Percentiles rank a stretch among this genome's conserved stretches.
Conservation (phyloP, 108 stramenopile genomes). For the Nannochloropsis gaditana region DNA sequence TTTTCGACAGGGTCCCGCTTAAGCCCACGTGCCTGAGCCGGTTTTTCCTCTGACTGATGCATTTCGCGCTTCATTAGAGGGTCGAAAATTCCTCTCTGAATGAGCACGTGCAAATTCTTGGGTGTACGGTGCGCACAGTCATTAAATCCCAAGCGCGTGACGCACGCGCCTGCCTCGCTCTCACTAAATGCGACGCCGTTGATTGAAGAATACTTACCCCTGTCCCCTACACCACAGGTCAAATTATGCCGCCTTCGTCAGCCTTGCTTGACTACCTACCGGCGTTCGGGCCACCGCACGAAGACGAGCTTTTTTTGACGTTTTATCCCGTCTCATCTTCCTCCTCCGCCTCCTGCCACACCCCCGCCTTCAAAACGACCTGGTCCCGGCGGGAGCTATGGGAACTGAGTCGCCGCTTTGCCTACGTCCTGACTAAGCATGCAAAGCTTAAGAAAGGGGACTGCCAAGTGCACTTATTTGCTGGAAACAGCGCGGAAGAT, state of each 20-base stretch:
- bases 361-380: neutral
- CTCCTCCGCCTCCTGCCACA: neutral
- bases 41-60: too few species aligned
- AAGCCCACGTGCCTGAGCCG: too few species aligned
- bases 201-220: too few species aligned
- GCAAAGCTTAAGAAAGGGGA: constrained; percentile 4
- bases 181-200: too few species aligned
- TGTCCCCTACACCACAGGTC: too few species aligned
- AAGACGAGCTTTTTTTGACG: constrained; percentile 13
- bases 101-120: too few species aligned
- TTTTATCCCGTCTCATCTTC: neutral
- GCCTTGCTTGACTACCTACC: neutral
- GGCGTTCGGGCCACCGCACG: neutral
- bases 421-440: neutral
- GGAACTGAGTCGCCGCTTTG: neutral
- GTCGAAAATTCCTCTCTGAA: too few species aligned
- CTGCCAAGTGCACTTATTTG: constrained; percentile 25
- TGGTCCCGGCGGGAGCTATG: constrained; percentile 2
- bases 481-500: constrained; percentile 30
- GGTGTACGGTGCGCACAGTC: too few species aligned
- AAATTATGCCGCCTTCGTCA: neutral
- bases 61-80: too few species aligned
- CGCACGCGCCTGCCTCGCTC: too few species aligned
- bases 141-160: too few species aligned
- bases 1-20: too few species aligned